These are phyloP conservation scores for Suillus subalutaceus DNA, from an alignment of 768 basidiomycete species.

Conservation along the genomic window DNA sequence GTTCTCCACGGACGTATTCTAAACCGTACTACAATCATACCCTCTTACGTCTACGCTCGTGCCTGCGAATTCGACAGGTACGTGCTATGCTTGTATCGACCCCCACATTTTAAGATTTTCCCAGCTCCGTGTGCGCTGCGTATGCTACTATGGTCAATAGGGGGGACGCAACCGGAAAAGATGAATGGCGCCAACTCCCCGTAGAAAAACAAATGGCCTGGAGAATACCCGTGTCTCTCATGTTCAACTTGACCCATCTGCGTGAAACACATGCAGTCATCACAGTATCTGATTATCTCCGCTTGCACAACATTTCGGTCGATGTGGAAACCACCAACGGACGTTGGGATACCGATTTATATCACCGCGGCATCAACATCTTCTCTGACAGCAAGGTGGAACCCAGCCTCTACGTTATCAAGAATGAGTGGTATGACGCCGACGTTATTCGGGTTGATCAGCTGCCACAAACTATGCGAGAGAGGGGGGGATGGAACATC, in stretches of 20 bases:
- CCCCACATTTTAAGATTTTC: constrained; percentile 3
- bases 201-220: constrained; percentile 40
- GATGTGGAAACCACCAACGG: constrained; percentile 40
- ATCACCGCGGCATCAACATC: constrained; percentile 28
- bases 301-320: constrained; percentile 39
- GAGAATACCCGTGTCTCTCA: constrained; percentile 37
- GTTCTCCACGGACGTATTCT: constrained; percentile 45
- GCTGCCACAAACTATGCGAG: constrained; percentile 34
- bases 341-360: constrained; percentile 38
- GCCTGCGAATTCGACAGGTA: constrained; percentile 42
- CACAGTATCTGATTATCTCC: constrained; percentile 45
- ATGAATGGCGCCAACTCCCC: constrained; percentile 45
- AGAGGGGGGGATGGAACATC: constrained; percentile 34
- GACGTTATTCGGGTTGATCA: constrained; percentile 39
- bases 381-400: constrained; percentile 14
- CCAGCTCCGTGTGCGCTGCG: constrained; percentile 40
- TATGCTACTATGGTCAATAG: constrained; percentile 50
- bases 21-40: constrained; percentile 47
- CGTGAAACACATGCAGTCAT: constrained; percentile 40
- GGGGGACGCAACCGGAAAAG: constrained; percentile 39
- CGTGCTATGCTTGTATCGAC: neutral
- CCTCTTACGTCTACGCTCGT: constrained; percentile 50
- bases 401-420: constrained; percentile 36
- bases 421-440: constrained; percentile 43
- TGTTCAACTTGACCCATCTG: constrained; percentile 48